These are phyloP conservation scores for Suillus subluteus DNA, from an alignment of 768 basidiomycete species.

Conservation along the genomic window DNA sequence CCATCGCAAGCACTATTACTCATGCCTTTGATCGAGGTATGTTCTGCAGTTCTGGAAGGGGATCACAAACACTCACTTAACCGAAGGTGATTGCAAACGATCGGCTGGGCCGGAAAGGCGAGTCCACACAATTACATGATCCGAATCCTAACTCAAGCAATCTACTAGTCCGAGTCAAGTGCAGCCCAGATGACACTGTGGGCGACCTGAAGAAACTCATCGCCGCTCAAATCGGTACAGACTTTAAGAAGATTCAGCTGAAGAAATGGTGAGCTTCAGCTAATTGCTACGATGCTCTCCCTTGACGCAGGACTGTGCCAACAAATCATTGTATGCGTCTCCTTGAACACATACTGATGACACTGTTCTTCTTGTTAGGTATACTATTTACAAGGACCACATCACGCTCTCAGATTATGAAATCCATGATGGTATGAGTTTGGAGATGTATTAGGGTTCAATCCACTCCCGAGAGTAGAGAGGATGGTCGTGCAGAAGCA, in stretches of 20 bases:
- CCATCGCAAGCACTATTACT: neutral
- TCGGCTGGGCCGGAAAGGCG: conserved; percentile 93
- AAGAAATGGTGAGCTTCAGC: conserved; percentile 85
- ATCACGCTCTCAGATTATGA: conserved; percentile 92
- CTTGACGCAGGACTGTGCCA: neutral
- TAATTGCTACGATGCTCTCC: neutral
- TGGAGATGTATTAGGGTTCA: conserved; percentile 79
- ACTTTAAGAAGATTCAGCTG: conserved; percentile 80
- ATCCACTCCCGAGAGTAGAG: neutral
- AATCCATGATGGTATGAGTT: conserved; percentile 90
- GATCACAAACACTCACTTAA: conserved; percentile 8
- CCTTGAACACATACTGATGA: neutral
- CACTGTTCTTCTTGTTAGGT: conserved; percentile 53
- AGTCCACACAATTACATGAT: conserved; percentile 13
- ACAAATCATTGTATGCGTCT: neutral
- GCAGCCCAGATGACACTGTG: conserved; percentile 93
- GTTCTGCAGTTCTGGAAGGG: conserved; percentile 12
- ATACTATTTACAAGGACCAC: conserved; percentile 95
- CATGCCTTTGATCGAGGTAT: conserved; percentile 62
- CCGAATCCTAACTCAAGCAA: conserved; percentile 16
- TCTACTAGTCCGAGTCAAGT: conserved; percentile 88
- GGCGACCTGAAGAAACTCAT: conserved; percentile 98
- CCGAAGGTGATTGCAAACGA: conserved; percentile 91
- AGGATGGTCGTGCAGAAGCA: neutral
- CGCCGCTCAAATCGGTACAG: conserved; percentile 93